Base-by-base conservation (phyloP, 331 rosid genomes). In the Acacia pycnantha region DNA sequence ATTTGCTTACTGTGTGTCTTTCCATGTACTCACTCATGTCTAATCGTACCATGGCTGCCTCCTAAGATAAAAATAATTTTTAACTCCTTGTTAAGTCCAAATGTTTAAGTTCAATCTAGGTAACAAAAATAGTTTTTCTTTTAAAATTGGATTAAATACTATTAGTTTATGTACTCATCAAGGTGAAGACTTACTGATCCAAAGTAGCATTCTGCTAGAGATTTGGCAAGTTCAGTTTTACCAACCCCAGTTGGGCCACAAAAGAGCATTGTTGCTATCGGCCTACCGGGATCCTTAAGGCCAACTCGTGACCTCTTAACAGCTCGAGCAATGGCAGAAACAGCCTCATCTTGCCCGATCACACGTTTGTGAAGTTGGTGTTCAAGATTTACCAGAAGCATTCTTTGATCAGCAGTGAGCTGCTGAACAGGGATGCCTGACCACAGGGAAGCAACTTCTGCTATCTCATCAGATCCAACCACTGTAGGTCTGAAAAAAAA, bases 1-100 rank as follows among this genome's bases (percentile, higher is more conserved):
- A 81, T 86, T 93, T 94, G 91, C 95, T 93, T 72, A 94, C 95
- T 22, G 98, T 90, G 84, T 94, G 97, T 19, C 94, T 93, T 83
- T 94, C 98, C 98, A 94, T 94, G 78, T 94, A 94, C 88, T 94
- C 98, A 74, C 98, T 94, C 98, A 93, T 94, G 87, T 94, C 98
- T 76, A 93, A 71, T 74, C 97, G 81, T 72, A 94, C 72, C 97
- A 94, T 93, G 61, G 93, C 88, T 33, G 81, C 88, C 83, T 91
- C 98, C 98, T 94, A 92, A 73, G 77, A 68, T 29, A 54, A 73
- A 35, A 79, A 50, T 73, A 43, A 70, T 58, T 43, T 46, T 44
- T 8, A 74, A 59, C 18, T 58, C 64, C 62, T 54, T 54, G 69
- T 67, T 69, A 40, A 6, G 37, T 59, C 11, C 71, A 70, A 19